A percentile compares a stretch with the other conserved stretches of the same genome.
These are phyloP conservation scores for Ligustrum vulgare DNA, from an alignment of 257 asterid genomes.

Conservation along the genomic window DNA sequence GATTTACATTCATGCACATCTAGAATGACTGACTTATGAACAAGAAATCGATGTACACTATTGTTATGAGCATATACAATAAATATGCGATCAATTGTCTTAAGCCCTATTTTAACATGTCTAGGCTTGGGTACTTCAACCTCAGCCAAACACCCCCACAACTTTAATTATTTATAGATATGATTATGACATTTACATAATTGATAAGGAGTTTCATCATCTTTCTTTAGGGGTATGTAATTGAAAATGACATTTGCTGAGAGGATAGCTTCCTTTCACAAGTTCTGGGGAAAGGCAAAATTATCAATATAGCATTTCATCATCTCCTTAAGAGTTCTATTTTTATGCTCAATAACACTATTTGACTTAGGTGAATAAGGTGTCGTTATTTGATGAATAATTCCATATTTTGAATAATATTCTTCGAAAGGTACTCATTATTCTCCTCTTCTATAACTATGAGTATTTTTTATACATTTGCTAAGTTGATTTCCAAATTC, in stretches of 20 bases:
- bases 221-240: not conserved
- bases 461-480: no score
- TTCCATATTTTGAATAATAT: not conserved
- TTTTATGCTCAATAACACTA: no score
- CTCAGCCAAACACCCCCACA: not conserved
- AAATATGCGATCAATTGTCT: no score
- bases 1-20: no score
- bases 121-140: not conserved
- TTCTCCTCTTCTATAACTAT: not conserved
- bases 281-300: not conserved
- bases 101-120: no score
- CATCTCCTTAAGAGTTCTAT: no score
- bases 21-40: no score
- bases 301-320: not conserved
- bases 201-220: not conserved
- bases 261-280: not conserved
- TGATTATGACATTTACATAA: not conserved
- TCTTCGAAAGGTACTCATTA: not conserved
- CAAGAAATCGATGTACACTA: no score
- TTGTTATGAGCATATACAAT: no score
- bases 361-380: not conserved
- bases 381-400: not conserved
- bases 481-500: not conserved
- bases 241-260: not conserved
- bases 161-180: not conserved